Conservation (phyloP, 805 yeast species). For the Spathaspora girioi region DNA sequence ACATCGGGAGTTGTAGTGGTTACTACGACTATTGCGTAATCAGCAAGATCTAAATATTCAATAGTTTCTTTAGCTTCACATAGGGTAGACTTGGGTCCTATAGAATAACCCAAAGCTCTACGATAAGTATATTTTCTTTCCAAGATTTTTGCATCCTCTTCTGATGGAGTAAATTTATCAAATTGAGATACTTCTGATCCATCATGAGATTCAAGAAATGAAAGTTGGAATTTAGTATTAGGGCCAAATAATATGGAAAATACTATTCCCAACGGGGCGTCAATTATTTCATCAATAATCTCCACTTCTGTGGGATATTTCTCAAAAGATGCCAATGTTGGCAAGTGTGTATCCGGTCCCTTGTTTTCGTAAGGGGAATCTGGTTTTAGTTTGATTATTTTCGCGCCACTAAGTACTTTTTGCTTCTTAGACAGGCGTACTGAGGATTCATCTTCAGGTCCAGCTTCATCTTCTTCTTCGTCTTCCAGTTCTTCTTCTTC, state of each 20-base stretch:
- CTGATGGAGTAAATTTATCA: slow-evolving; percentile 26
- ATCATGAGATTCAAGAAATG: slow-evolving; percentile 39
- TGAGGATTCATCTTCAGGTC: slow-evolving; percentile 20
- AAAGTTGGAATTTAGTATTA: slow-evolving; percentile 38
- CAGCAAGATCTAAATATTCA: slow-evolving; percentile 49
- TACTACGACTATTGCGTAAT: slow-evolving; percentile 57
- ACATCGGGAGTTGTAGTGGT: slow-evolving; percentile 85
- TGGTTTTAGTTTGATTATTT: slow-evolving; percentile 33
- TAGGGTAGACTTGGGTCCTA: slow-evolving; percentile 91
- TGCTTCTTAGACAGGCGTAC: slow-evolving; percentile 1
- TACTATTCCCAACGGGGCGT: slow-evolving; percentile 76
- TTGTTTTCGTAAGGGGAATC: slow-evolving; percentile 41
- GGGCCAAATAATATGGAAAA: slow-evolving; percentile 68
- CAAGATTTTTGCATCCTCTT: slow-evolving; percentile 35
- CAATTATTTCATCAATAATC: slow-evolving; percentile 45
- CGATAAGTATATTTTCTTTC: slow-evolving; percentile 61
- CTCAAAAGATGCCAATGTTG: slow-evolving; percentile 42
- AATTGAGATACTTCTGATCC: slow-evolving; percentile 44
- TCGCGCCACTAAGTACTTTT: slow-evolving; percentile 7
- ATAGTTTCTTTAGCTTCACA: slow-evolving; percentile 63
- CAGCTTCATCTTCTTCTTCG: slow-evolving; percentile 26
- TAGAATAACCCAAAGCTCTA: slow-evolving; percentile 72
- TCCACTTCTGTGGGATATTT: slow-evolving; percentile 37
- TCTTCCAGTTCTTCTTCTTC: slow-evolving; percentile 14
- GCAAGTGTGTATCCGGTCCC: slow-evolving; percentile 65